Conservation (phyloP, 2,329 filamentous ascomycete species). For the Hypomyces perniciosus region DNA sequence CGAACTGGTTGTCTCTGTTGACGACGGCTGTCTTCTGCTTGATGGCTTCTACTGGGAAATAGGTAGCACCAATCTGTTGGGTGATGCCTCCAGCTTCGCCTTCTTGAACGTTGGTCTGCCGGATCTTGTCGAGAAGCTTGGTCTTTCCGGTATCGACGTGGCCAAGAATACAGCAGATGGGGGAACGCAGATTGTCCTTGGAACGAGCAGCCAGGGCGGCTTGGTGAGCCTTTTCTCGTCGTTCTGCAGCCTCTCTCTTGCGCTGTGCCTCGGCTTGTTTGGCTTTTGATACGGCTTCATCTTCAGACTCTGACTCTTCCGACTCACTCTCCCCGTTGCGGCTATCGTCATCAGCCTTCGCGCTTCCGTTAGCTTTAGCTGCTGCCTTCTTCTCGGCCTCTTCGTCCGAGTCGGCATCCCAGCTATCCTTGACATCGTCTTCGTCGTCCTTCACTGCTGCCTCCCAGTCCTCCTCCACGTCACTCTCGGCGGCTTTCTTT, state of each 20-base stretch:
- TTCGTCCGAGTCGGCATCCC: conserved; percentile 81
- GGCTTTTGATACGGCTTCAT: conserved; percentile 69
- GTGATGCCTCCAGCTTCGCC: conserved; percentile 99
- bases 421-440: conserved; percentile 83
- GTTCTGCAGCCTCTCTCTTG: conserved; percentile 83
- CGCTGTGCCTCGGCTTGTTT: conserved; percentile 66
- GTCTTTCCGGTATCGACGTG: conserved; percentile 99
- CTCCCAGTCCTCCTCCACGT: conserved; percentile 82
- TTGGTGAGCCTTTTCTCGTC: conserved; percentile 84
- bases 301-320: conserved; percentile 52
- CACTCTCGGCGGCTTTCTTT: conserved; percentile 51
- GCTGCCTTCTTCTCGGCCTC: conserved; percentile 45
- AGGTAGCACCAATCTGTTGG: conserved; percentile 98
- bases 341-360: conserved; percentile 33
- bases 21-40: conserved; percentile 88
- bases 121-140: conserved; percentile 97
- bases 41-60: conserved; percentile 94
- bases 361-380: conserved; percentile 19
- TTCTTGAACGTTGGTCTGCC: conserved; percentile 97
- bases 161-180: conserved; percentile 98
- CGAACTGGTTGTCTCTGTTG: conserved; percentile 82
- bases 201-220: conserved; percentile 86
- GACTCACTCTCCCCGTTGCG: conserved; percentile 25
- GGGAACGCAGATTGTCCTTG: conserved; percentile 89
- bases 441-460: conserved; percentile 66